phyloP scores from a whole-genome alignment of 2,329 filamentous ascomycete genomes.

The Magnaporthiopsis rhizophila region DNA sequence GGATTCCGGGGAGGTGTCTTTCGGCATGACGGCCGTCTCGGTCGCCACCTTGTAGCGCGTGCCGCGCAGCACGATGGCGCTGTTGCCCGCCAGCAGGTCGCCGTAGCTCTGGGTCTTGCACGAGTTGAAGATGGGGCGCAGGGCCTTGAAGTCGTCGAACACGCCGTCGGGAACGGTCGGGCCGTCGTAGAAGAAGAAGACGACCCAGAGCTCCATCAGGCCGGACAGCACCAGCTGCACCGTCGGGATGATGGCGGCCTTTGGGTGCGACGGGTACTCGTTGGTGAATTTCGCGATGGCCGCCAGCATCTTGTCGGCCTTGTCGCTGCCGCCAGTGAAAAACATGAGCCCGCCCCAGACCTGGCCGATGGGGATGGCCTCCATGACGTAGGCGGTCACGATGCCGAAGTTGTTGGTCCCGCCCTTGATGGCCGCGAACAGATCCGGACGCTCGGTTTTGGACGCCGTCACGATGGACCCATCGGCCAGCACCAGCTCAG shows the following conservation, averaged over 20 bases:
- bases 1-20: constrained; percentile 5
- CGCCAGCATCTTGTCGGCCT: constrained; percentile 17
- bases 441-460: constrained; percentile 28
- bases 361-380: constrained; percentile 21
- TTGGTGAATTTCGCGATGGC: constrained; percentile 23
- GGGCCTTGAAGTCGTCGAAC: constrained; percentile 48
- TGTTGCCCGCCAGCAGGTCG: constrained; percentile 19
- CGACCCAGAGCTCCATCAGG: constrained; percentile 44
- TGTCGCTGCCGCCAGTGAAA: constrained; percentile 13
- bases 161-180: constrained; percentile 40
- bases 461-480: constrained; percentile 30
- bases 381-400: constrained; percentile 29
- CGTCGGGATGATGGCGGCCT: constrained; percentile 52
- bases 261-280: constrained; percentile 48
- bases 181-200: constrained; percentile 58
- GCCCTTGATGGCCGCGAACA: constrained; percentile 33
- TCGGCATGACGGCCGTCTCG: constrained; percentile 10
- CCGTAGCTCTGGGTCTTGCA: constrained; percentile 15
- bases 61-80: constrained; percentile 9
- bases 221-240: constrained; percentile 35
- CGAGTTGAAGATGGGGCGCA: constrained; percentile 32
- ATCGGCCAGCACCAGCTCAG: constrained; percentile 30
- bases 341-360: constrained; percentile 23
- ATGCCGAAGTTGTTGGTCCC: constrained; percentile 36
- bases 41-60: constrained; percentile 10